Percentiles rank a stretch among this genome's conserved stretches.
Evolutionary conservation across 1,284 basidiomycete species (phyloP).

Genomic region (Anthracocystis setariae): DNA sequence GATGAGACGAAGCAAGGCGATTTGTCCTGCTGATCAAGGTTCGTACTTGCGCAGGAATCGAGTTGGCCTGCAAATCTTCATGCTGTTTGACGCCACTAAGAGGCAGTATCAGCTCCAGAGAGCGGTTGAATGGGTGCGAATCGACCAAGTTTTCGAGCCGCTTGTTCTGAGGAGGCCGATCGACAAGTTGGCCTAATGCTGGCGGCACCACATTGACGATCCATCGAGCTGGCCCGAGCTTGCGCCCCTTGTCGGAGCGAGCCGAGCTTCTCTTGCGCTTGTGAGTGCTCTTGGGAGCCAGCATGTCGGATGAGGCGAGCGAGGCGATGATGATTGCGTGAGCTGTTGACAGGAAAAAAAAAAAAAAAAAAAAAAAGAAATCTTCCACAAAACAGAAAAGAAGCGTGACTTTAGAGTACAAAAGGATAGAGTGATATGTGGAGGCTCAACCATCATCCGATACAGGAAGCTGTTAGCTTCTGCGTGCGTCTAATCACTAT

Average conservation of each 20-base stretch:
- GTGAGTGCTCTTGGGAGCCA: slow-evolving; percentile 58
- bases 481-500: too few relatives aligned
- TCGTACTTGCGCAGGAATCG: slow-evolving; percentile 6
- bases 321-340: background rate
- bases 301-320: slow-evolving; percentile 14
- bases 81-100: background rate
- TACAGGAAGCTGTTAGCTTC: too few relatives aligned
- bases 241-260: slow-evolving; percentile 54
- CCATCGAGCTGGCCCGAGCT: slow-evolving; percentile 33
- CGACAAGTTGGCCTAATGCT: background rate
- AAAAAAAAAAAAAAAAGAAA: background rate
- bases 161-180: background rate
- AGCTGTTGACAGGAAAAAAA: background rate
- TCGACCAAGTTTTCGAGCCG: slow-evolving; percentile 18
- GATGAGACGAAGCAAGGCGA: slow-evolving; percentile 1
- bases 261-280: slow-evolving; percentile 62
- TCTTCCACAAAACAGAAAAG: too few relatives aligned
- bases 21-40: slow-evolving; percentile 16
- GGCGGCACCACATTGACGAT: slow-evolving; percentile 32
- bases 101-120: slow-evolving; percentile 51
- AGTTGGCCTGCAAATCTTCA: background rate
- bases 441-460: too few relatives aligned
- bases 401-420: too few relatives aligned
- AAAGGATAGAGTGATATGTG: background rate
- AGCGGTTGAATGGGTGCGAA: slow-evolving; percentile 58